Evolutionary conservation across 73 alveolate genomes (phyloP).

Genomic region (Stentor roeselii): DNA sequence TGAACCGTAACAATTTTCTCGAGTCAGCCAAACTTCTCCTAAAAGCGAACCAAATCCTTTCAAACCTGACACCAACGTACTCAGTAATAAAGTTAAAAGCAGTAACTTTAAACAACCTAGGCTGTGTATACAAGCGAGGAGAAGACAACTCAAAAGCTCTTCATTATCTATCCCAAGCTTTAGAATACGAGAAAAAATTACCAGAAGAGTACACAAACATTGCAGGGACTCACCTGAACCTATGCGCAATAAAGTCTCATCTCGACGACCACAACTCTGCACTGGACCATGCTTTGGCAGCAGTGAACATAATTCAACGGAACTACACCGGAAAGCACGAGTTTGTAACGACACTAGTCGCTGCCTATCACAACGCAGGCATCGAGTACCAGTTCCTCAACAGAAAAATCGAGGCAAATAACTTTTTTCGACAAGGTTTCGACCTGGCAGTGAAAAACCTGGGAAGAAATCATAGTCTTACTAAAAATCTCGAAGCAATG

Average conservation of each 20-base stretch:
- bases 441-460: not conserved
- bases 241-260: conserved; percentile 77
- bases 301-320: conserved; percentile 9
- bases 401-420: not conserved
- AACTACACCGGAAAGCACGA: not conserved
- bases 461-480: conserved; percentile 13
- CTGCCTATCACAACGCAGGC: conserved; percentile 21
- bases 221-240: conserved; percentile 85
- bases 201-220: conserved; percentile 19
- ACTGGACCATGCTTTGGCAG: conserved; percentile 60
- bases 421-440: conserved; percentile 1
- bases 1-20: not conserved
- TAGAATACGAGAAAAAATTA: conserved; percentile 8
- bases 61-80: not conserved
- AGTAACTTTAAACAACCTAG: conserved; percentile 2
- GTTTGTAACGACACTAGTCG: not conserved
- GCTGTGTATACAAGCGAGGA: conserved; percentile 1
- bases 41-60: conserved; percentile 13
- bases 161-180: not conserved
- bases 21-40: not conserved
- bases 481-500: not conserved
- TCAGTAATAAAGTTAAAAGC: conserved; percentile 7
- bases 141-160: conserved; percentile 3
- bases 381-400: conserved; percentile 7
- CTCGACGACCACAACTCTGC: conserved; percentile 75